phyloP scores from a whole-genome alignment of 2,329 filamentous ascomycete genomes.

The Alternaria burnsii region DNA sequence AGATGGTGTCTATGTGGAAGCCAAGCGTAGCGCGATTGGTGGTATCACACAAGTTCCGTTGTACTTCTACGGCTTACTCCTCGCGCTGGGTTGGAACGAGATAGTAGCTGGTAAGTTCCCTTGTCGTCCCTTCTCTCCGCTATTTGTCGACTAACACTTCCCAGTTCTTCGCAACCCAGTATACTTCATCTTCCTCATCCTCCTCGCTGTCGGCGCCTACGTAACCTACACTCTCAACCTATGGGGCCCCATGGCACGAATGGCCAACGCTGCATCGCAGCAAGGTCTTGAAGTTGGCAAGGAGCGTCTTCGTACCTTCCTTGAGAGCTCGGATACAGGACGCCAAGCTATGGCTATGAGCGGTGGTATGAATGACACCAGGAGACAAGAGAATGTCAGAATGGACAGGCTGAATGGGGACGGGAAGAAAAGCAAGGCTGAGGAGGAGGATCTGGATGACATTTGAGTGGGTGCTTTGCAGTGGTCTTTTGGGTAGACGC shows the following conservation, averaged over 20 bases:
- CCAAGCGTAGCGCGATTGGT: conserved; percentile 94
- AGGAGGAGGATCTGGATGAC: conserved; percentile 47
- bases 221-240: conserved; percentile 93
- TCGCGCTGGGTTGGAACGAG: conserved; percentile 98
- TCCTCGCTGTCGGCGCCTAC: conserved; percentile 80
- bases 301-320: conserved; percentile 86
- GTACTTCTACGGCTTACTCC: conserved; percentile 90
- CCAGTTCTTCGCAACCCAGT: conserved; percentile 91
- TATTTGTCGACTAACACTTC: conserved; percentile 22
- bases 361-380: conserved; percentile 19
- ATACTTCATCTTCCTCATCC: conserved; percentile 87
- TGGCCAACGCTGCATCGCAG: conserved; percentile 85
- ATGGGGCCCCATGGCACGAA: conserved; percentile 93
- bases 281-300: conserved; percentile 93
- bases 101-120: conserved; percentile 83
- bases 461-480: conserved; percentile 34
- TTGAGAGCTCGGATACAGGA: conserved; percentile 86
- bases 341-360: conserved; percentile 81
- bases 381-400: conserved; percentile 35
- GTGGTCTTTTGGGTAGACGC: conserved; percentile 1
- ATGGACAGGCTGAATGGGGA: conserved; percentile 54
- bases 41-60: conserved; percentile 92
- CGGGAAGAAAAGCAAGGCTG: conserved; percentile 52
- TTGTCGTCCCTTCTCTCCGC: not conserved
- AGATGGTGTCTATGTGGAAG: conserved; percentile 97